These are phyloP conservation scores for Candida tibetensis DNA, from an alignment of 805 yeast species.

Conservation along the genomic window DNA sequence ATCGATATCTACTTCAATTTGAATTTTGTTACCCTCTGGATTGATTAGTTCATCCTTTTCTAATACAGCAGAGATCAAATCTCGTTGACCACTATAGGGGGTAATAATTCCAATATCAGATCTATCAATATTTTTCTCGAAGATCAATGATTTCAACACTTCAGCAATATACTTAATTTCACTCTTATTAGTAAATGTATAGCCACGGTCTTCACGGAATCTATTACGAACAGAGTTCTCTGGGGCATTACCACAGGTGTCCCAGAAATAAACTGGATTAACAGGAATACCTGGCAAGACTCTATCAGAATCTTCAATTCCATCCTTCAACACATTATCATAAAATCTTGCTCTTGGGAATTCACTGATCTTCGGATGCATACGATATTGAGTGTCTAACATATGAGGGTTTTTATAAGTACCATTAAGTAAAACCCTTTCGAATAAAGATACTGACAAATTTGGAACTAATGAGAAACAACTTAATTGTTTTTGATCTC, in stretches of 20 bases:
- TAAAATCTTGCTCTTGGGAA: constrained; percentile 56
- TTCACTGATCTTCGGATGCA: constrained; percentile 63
- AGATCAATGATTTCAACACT: constrained; percentile 47
- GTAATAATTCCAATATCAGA: constrained; percentile 64
- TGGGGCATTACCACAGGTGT: constrained; percentile 45
- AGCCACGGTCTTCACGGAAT: constrained; percentile 50
- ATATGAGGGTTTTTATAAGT: constrained; percentile 59
- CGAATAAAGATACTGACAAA: constrained; percentile 64
- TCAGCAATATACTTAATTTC: constrained; percentile 51
- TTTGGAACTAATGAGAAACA: constrained; percentile 68
- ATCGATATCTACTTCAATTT: constrained; percentile 58
- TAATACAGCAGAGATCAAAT: constrained; percentile 50
- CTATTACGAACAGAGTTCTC: constrained; percentile 51
- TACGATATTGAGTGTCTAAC: constrained; percentile 68
- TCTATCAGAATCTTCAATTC: constrained; percentile 55
- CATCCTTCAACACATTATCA: constrained; percentile 49
- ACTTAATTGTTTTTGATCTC: constrained; percentile 74
- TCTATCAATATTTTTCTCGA: constrained; percentile 50
- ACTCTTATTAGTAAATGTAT: constrained; percentile 54
- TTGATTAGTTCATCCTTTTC: constrained; percentile 53
- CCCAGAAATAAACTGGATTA: constrained; percentile 60
- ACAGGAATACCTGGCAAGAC: constrained; percentile 40
- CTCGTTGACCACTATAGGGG: constrained; percentile 76
- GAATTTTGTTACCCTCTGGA: constrained; percentile 47
- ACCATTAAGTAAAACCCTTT: constrained; percentile 61